Conservation (phyloP, 148 eudicot genomes). For the Agrostemma githago region DNA sequence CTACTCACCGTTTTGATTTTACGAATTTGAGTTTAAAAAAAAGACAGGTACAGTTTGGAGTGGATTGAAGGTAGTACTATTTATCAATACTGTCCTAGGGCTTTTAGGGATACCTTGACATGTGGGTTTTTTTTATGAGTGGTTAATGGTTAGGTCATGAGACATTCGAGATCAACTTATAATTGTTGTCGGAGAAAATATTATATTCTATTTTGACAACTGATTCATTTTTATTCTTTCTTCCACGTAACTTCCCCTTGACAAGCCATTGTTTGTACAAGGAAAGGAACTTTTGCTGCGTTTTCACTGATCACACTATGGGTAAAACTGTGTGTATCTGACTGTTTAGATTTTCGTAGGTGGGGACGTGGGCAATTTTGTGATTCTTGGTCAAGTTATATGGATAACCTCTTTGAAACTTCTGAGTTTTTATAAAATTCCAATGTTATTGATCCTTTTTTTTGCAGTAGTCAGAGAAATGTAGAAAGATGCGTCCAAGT, state of each 20-base stretch:
- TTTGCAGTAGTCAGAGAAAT: slow-evolving; percentile 1
- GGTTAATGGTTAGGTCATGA: slow-evolving; percentile 22
- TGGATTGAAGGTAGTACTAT: slow-evolving; percentile 16
- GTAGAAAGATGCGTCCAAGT: neutral
- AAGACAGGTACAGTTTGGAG: no score
- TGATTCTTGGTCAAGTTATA: neutral
- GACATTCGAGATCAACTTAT: slow-evolving; percentile 31
- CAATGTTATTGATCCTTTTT: neutral
- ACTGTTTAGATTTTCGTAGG: neutral
- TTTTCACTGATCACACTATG: no score
- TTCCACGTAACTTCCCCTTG: neutral
- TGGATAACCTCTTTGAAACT: neutral
- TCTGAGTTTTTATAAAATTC: slow-evolving; percentile 1
- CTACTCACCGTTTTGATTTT: no score
- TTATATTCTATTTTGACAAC: neutral
- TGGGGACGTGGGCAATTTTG: neutral
- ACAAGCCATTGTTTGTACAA: no score
- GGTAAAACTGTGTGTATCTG: neutral
- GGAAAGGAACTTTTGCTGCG: no score
- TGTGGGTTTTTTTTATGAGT: slow-evolving; percentile 28
- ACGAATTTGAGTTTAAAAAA: no score
- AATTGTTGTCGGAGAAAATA: slow-evolving; percentile 24
- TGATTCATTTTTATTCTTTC: neutral
- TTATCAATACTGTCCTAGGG: slow-evolving; percentile 19
- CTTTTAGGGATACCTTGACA: slow-evolving; percentile 19